phyloP scores from a whole-genome alignment of 1,139 yeast species.

The Candida pseudoviswanathii region DNA sequence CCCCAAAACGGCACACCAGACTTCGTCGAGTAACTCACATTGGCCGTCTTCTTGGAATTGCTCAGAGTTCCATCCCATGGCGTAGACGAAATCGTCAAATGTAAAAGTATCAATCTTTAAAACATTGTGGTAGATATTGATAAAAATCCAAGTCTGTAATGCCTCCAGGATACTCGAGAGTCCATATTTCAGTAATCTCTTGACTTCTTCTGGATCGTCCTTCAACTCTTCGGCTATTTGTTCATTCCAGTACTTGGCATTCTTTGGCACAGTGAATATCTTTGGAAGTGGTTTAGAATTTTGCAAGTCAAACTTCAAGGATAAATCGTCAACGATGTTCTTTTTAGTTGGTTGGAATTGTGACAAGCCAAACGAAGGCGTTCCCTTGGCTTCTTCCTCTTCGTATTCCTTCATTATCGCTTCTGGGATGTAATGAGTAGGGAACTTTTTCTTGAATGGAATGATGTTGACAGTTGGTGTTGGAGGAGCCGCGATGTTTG shows the following conservation, averaged over 20 bases:
- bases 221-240: conserved; percentile 27
- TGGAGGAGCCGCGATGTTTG: neutral
- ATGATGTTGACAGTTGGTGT: conserved; percentile 6
- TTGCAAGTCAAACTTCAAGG: conserved; percentile 44
- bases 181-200: conserved; percentile 20
- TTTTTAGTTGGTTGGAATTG: conserved; percentile 43
- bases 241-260: conserved; percentile 29
- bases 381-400: conserved; percentile 15
- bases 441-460: conserved; percentile 30
- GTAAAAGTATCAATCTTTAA: conserved; percentile 71
- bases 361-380: conserved; percentile 15
- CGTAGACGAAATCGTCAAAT: conserved; percentile 74
- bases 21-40: conserved; percentile 65
- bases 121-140: conserved; percentile 69
- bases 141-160: conserved; percentile 72
- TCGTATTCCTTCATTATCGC: conserved; percentile 21
- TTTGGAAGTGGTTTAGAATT: conserved; percentile 36
- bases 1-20: conserved; percentile 65
- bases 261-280: conserved; percentile 31
- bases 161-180: conserved; percentile 40
- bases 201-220: conserved; percentile 23
- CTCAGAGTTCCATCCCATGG: conserved; percentile 57
- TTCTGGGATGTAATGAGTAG: conserved; percentile 41
- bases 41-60: conserved; percentile 45
- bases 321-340: conserved; percentile 40